These are phyloP conservation scores for Lignosus rhinocerotis DNA, from an alignment of 1,284 basidiomycete species.

Conservation along the genomic window DNA sequence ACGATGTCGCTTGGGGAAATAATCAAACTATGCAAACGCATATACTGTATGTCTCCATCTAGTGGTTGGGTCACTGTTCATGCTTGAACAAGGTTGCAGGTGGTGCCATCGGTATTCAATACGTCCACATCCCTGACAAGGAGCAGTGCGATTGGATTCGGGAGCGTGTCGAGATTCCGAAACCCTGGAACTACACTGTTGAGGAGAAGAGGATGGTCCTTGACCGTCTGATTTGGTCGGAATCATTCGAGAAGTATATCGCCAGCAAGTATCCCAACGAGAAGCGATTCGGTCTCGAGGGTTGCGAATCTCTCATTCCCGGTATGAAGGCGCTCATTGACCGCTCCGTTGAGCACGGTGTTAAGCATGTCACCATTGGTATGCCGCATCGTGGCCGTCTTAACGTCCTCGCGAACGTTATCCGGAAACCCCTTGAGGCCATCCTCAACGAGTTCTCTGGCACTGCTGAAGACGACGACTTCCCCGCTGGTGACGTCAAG, in stretches of 20 bases:
- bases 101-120: constrained; percentile 93
- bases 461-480: constrained; percentile 65
- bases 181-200: constrained; percentile 97
- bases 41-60: constrained; percentile 76
- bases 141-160: constrained; percentile 99
- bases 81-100: constrained; percentile 46
- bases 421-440: constrained; percentile 97
- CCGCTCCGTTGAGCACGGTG: constrained; percentile 94
- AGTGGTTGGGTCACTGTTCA: background rate
- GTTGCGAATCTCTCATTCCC: constrained; percentile 96
- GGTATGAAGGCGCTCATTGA: constrained; percentile 99
- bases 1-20: constrained; percentile 93
- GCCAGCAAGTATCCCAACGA: constrained; percentile 99
- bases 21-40: constrained; percentile 88
- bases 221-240: constrained; percentile 99
- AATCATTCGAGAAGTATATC: constrained; percentile 98
- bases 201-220: constrained; percentile 99
- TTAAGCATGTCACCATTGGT: constrained; percentile 96
- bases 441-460: constrained; percentile 98
- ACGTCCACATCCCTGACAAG: constrained; percentile 98
- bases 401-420: constrained; percentile 98
- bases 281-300: constrained; percentile 99
- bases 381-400: constrained; percentile 99
- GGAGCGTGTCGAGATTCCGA: constrained; percentile 93
- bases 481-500: constrained; percentile 96